Percentiles rank a stretch among this genome's conserved stretches.
Evolutionary conservation across 176 grass and related monocot genomes (phyloP).

Genomic region (Eragrostis curvula): DNA sequence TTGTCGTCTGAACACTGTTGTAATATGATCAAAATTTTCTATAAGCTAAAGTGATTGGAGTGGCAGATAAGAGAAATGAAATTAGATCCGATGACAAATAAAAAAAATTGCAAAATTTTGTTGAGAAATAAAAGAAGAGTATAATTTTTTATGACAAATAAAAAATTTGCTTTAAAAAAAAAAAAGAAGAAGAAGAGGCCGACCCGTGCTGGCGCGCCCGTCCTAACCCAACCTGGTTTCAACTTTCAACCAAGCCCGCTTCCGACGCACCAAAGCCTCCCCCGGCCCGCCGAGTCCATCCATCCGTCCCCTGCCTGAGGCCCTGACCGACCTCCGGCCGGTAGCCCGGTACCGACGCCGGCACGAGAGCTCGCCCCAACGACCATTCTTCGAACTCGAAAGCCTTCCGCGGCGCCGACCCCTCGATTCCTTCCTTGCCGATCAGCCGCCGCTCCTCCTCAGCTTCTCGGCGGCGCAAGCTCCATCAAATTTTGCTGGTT

Average conservation of each 20-base stretch:
- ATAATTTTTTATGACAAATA: no score
- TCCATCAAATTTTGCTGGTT: not conserved
- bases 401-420: not conserved
- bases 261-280: not conserved
- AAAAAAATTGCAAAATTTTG: no score
- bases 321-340: not conserved
- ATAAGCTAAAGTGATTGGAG: no score
- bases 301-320: not conserved
- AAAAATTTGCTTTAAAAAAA: no score
- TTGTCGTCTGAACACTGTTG: no score
- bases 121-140: no score
- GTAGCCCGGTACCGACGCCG: not conserved
- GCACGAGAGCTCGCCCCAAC: not conserved
- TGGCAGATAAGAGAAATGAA: no score
- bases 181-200: no score
- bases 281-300: not conserved
- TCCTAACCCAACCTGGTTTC: no score
- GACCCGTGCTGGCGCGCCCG: no score
- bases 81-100: no score
- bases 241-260: not conserved
- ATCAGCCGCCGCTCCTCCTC: not conserved
- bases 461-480: not conserved
- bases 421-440: not conserved
- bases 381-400: not conserved
- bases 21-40: no score